Evolutionary conservation across 768 basidiomycete genomes (phyloP).

Genomic region (Kwoniella dendrophila): DNA sequence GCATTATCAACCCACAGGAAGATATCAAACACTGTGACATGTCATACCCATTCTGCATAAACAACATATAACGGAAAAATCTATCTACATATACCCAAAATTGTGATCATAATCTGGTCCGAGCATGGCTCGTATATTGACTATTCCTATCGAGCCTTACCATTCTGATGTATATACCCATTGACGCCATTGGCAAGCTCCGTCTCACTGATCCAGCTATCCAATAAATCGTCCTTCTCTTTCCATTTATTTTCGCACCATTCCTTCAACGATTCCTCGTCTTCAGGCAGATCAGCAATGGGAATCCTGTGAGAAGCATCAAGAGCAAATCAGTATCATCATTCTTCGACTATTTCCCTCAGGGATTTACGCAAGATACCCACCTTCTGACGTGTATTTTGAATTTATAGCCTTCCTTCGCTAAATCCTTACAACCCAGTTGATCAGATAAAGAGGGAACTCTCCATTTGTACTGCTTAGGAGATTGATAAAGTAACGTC

Average conservation of each 20-base stretch:
- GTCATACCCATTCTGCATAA: no score
- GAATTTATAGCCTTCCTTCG: slow-evolving; percentile 33
- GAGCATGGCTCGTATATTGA: not conserved
- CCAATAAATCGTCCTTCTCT: slow-evolving; percentile 25
- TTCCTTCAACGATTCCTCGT: slow-evolving; percentile 25
- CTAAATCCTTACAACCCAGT: slow-evolving; percentile 26
- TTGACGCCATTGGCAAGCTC: not conserved
- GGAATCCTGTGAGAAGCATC: slow-evolving; percentile 20
- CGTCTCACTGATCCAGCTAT: slow-evolving; percentile 6
- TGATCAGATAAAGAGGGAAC: slow-evolving; percentile 31
- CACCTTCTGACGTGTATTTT: slow-evolving; percentile 36
- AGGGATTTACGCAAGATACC: no score
- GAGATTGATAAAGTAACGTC: slow-evolving; percentile 35
- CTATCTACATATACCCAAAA: no score
- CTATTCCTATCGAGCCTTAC: not conserved
- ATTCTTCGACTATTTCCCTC: no score
- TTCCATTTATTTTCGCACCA: slow-evolving; percentile 43
- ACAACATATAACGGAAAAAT: no score
- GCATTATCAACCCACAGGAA: not conserved
- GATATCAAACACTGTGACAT: no score
- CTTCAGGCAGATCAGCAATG: slow-evolving; percentile 33
- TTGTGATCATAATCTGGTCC: no score
- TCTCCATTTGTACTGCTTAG: slow-evolving; percentile 2
- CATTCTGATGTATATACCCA: not conserved
- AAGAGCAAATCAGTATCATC: not conserved